Base-by-base conservation (phyloP, 768 basidiomycete genomes). In the Amanita polypyramis region DNA sequence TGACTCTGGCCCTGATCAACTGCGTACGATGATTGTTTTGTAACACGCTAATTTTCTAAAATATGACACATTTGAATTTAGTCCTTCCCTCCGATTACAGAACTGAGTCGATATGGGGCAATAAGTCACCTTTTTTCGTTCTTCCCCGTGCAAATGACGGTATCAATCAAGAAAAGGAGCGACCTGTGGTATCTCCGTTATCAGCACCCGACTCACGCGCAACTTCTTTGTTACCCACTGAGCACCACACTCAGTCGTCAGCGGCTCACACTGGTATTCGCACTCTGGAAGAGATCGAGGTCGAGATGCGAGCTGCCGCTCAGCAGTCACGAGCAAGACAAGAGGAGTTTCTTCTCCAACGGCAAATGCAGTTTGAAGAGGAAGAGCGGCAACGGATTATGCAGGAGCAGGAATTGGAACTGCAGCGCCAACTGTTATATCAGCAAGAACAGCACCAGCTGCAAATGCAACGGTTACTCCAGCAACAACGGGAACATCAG, bases 231-330 rank as follows among this genome's bases (percentile, higher is more conserved):
- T 62, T 5, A 51, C 62, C 30, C 43, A 50, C 12, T 47, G 58
- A 27, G 43, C 51, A 41, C 43, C 73, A 70, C 15, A 67, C 64
- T 49, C 52, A 59, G 47, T 60, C 66, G 12, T 69, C 63, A 50
- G 65, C 60, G 39, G 21, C 55, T 27, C 56, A 54, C 35, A 58
- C 57, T 4, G 70, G 71, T 30, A 69, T 72, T 8, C 78, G 79
- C 15, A 89, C 86, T 0, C 60, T 91, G 21, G 80, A 86, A 54
- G 89, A 92, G 54, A 82, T 92, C 50, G 89, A 92, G 57, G 76
- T 80, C 2, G 89, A 92, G 62, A 87, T 90, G 85, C 72, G 73
- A n/a, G 73, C 74, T 5, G 74, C 71, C 19, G 77, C 77, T 23
- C 72, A 76, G 45, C 72, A 76, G 51, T 60, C 58, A 46, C 58